Conservation (phyloP, 352 stramenopile species). For the Phytophthora ramorum region DNA sequence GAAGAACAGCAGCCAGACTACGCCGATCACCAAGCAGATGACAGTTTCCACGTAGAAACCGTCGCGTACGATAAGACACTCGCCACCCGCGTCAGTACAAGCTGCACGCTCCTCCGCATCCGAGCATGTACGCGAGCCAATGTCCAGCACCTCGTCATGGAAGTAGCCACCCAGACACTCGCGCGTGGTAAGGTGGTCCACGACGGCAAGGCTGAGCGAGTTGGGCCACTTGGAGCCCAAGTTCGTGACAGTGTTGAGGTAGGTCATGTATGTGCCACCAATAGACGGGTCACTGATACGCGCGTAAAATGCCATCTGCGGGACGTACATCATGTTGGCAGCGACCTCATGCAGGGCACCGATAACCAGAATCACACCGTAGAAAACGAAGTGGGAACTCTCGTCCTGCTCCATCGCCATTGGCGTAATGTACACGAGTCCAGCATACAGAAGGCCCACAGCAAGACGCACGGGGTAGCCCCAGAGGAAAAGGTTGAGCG, state of each 20-base stretch:
- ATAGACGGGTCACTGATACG: conserved; percentile 97
- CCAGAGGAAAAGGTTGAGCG: conserved; percentile 78
- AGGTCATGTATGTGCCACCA: conserved; percentile 99
- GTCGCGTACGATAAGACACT: conserved; percentile 82
- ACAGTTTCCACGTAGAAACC: conserved; percentile 85
- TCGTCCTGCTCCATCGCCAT: conserved; percentile 82
- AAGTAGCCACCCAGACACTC: conserved; percentile 77
- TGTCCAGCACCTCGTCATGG: conserved; percentile 76
- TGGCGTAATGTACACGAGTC: conserved; percentile 83
- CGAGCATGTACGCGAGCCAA: conserved; percentile 82
- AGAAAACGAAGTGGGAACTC: conserved; percentile 80
- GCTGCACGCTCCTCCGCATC: conserved; percentile 67
- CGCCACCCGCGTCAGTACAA: conserved; percentile 63
- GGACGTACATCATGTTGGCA: conserved; percentile 93
- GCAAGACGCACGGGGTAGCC: conserved; percentile 89
- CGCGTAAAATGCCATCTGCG: conserved; percentile 99
- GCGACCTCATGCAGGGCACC: conserved; percentile 85
- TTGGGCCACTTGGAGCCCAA: conserved; percentile 96
- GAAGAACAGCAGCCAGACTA: conserved; percentile 77
- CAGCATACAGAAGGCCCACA: conserved; percentile 85
- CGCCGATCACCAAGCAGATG: conserved; percentile 70
- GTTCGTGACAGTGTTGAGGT: conserved; percentile 99
- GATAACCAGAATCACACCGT: conserved; percentile 71
- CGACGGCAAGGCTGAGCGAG: conserved; percentile 82
- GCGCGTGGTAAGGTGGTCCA: conserved; percentile 83